A percentile compares a stretch with the other conserved stretches of the same genome.
phyloP scores from a whole-genome alignment of 208 protist genomes.

The Naegleria gruberi region DNA sequence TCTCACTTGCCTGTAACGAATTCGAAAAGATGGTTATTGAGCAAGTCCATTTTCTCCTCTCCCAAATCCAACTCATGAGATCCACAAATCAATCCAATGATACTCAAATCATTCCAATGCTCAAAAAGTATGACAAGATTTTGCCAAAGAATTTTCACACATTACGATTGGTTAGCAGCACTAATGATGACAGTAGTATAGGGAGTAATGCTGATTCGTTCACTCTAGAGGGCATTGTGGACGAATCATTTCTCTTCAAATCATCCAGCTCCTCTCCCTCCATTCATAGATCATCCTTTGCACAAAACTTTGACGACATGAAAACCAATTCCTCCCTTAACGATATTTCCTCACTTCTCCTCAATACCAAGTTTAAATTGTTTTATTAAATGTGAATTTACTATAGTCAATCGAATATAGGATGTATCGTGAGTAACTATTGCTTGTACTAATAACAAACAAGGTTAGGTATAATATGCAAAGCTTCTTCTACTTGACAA shows the following conservation, averaged over 20 bases:
- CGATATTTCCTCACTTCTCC: not conserved
- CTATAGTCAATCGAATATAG: too few species aligned
- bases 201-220: not conserved
- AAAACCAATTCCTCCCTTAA: not conserved
- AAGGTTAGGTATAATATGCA: too few species aligned
- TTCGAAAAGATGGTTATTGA: not conserved
- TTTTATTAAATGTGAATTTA: too few species aligned
- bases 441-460: too few species aligned
- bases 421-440: too few species aligned
- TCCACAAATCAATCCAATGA: too few species aligned
- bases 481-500: too few species aligned
- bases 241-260: not conserved
- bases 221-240: not conserved
- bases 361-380: too few species aligned
- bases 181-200: not conserved
- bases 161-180: not conserved
- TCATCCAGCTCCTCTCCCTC: not conserved
- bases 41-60: not conserved
- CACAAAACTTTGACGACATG: not conserved
- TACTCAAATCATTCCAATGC: not conserved
- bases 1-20: not conserved
- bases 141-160: not conserved
- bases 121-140: not conserved
- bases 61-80: not conserved
- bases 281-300: not conserved